These are phyloP conservation scores for Neurospora pannonica DNA, from an alignment of 495 filamentous ascomycete genomes.

Conservation along the genomic window DNA sequence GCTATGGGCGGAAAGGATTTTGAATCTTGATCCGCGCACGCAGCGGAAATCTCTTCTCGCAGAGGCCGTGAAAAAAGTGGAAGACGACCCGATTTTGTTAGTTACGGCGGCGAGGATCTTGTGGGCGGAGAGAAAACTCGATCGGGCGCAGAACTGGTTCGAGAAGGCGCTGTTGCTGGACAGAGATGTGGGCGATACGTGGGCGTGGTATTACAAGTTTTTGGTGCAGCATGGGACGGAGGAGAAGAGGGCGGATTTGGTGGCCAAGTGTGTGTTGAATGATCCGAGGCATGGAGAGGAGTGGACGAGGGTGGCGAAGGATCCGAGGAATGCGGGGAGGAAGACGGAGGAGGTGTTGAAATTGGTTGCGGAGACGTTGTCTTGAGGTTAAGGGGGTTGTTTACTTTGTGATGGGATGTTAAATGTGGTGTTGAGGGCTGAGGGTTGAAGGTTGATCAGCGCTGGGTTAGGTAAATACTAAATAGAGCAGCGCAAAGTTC, in stretches of 20 bases:
- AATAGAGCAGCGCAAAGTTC: background rate
- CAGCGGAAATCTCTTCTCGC: conserved; percentile 83
- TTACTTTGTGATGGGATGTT: background rate
- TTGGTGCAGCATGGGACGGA: conserved; percentile 80
- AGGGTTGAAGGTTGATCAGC: background rate
- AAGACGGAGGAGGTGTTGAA: conserved; percentile 73
- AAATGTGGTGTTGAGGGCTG: background rate
- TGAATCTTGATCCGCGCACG: conserved; percentile 82
- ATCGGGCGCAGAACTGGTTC: conserved; percentile 93
- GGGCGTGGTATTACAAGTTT: conserved; percentile 98
- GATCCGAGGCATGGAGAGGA: conserved; percentile 90
- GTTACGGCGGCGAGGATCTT: conserved; percentile 47
- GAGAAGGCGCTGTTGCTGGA: conserved; percentile 86
- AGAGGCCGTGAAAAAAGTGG: conserved; percentile 93
- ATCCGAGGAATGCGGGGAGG: conserved; percentile 67
- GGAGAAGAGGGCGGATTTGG: conserved; percentile 76
- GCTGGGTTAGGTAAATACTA: background rate
- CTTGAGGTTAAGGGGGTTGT: background rate
- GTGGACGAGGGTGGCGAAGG: conserved; percentile 80
- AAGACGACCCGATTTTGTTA: conserved; percentile 81
- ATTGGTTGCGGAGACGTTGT: conserved; percentile 47
- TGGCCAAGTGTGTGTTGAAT: conserved; percentile 61
- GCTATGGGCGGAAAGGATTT: conserved; percentile 88
- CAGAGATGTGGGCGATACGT: conserved; percentile 79
- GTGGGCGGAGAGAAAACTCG: conserved; percentile 61